These are phyloP conservation scores for Melanomma pulvis-pyrius DNA, from an alignment of 495 filamentous ascomycete genomes.

Conservation along the genomic window DNA sequence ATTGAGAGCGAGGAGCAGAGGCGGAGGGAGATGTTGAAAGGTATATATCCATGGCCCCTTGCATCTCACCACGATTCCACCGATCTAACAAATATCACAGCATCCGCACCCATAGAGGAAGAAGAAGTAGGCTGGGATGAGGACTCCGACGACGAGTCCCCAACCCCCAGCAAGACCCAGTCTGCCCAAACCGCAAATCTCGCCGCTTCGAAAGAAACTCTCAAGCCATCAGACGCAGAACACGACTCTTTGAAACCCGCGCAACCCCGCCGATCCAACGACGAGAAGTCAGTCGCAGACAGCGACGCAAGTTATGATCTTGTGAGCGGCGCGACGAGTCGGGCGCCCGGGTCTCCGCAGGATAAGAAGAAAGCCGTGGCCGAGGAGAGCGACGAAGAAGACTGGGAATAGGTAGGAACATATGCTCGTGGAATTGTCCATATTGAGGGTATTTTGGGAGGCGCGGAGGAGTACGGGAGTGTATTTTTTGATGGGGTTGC, in stretches of 20 bases:
- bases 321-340: slow-evolving; percentile 82
- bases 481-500: not conserved
- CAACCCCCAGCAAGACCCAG: slow-evolving; percentile 33
- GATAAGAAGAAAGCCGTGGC: slow-evolving; percentile 56
- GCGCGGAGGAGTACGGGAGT: not conserved
- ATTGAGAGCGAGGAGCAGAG: slow-evolving; percentile 95
- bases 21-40: slow-evolving; percentile 87
- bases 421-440: not conserved
- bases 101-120: slow-evolving; percentile 53
- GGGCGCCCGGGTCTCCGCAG: slow-evolving; percentile 75
- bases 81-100: not conserved
- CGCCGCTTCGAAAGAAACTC: slow-evolving; percentile 37
- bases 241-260: slow-evolving; percentile 52
- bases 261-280: slow-evolving; percentile 73
- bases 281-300: slow-evolving; percentile 79
- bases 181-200: slow-evolving; percentile 27
- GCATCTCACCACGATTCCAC: not conserved
- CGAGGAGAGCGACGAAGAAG: slow-evolving; percentile 70
- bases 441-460: not conserved
- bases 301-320: slow-evolving; percentile 94
- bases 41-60: slow-evolving; percentile 59
- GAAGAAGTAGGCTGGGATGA: slow-evolving; percentile 80
- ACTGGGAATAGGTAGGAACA: slow-evolving; percentile 69
- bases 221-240: slow-evolving; percentile 43
- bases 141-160: slow-evolving; percentile 48